Percentiles rank a stretch among this genome's conserved stretches.
Conservation (phyloP, 805 yeast genomes). For the baker's yeast (Saccharomyces cerevisiae) region DNA sequence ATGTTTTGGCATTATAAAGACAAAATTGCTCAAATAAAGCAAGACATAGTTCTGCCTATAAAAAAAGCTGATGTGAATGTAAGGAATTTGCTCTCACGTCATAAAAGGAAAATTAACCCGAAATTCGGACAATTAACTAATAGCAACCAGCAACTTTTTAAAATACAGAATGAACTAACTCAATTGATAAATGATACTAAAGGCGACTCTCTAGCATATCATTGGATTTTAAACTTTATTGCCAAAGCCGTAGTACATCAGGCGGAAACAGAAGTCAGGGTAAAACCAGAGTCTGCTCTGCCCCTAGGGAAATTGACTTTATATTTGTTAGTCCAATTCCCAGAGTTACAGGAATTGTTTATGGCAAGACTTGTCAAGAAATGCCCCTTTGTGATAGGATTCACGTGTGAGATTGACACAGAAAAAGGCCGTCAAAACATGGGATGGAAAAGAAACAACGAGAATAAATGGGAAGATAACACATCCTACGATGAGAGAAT, state of each 20-base stretch:
- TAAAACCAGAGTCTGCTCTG: conserved; percentile 64
- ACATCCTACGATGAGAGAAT: conserved; percentile 75
- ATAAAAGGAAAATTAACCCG: conserved; percentile 73
- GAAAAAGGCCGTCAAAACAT: conserved; percentile 73
- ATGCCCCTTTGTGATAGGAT: conserved; percentile 86
- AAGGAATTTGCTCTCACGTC: conserved; percentile 47
- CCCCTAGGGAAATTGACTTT: conserved; percentile 68
- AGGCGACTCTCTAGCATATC: conserved; percentile 43
- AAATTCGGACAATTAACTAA: conserved; percentile 87
- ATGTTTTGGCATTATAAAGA: conserved; percentile 41
- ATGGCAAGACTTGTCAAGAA: conserved; percentile 82
- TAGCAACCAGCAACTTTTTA: conserved; percentile 49
- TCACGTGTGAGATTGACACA: conserved; percentile 62
- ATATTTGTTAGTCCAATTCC: conserved; percentile 42
- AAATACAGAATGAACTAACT: conserved; percentile 44
- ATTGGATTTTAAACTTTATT: conserved; percentile 72
- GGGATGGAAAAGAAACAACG: conserved; percentile 70
- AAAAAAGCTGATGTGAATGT: conserved; percentile 39
- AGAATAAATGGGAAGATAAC: conserved; percentile 43
- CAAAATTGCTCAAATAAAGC: conserved; percentile 51
- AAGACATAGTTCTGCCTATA: conserved; percentile 48
- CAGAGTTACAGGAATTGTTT: conserved; percentile 34
- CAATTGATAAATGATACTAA: conserved; percentile 43
- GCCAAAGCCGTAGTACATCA: conserved; percentile 84
- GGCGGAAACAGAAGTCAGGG: conserved; percentile 86